phyloP scores from a whole-genome alignment of 129 eudicot species.

The Calendula officinalis region DNA sequence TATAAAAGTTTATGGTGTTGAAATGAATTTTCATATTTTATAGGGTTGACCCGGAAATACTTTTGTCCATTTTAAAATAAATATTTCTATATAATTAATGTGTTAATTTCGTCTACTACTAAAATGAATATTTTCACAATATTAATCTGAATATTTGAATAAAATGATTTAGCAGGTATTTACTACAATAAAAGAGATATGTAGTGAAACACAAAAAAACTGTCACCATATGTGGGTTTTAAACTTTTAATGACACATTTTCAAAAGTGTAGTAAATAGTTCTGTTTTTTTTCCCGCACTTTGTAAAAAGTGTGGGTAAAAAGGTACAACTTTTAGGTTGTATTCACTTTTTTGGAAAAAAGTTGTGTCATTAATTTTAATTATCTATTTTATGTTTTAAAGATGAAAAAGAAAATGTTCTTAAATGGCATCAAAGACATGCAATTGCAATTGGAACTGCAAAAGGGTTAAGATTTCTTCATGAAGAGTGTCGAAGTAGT shows the following conservation, averaged over 20 bases:
- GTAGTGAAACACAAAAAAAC: too few relatives aligned
- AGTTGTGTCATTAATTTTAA: too few relatives aligned
- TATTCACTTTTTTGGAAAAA: too few relatives aligned
- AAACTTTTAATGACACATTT: too few relatives aligned
- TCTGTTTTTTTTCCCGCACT: too few relatives aligned
- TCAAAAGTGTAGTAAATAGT: too few relatives aligned
- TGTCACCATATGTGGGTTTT: too few relatives aligned
- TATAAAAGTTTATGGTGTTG: too few relatives aligned
- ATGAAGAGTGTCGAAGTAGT: slow-evolving; percentile 83
- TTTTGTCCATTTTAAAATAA: background rate
- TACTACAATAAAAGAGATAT: too few relatives aligned
- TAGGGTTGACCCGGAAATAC: background rate
- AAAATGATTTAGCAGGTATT: background rate
- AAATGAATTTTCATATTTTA: too few relatives aligned
- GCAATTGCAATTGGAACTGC: slow-evolving; percentile 85
- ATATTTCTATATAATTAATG: background rate
- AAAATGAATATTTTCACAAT: background rate
- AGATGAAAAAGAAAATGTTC: slow-evolving; percentile 51
- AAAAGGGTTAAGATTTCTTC: slow-evolving; percentile 79
- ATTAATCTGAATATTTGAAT: background rate
- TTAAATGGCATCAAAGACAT: slow-evolving; percentile 69
- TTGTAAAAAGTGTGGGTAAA: too few relatives aligned
- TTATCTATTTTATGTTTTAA: background rate
- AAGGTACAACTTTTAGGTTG: too few relatives aligned
- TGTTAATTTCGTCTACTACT: background rate